These are phyloP conservation scores for Spongospora subterranea DNA, from an alignment of 208 protist species.

Conservation along the genomic window DNA sequence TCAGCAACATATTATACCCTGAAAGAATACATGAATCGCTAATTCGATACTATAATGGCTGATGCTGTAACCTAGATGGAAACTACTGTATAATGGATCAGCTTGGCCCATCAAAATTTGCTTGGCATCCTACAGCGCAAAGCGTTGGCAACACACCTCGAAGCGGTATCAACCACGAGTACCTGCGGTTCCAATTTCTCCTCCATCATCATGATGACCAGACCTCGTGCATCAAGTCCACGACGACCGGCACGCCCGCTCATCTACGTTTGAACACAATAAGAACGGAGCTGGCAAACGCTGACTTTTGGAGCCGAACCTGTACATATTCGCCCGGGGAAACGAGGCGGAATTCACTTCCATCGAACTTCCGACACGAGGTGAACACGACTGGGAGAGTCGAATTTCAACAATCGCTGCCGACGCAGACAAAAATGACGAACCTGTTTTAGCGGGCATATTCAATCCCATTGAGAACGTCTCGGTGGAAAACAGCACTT, in stretches of 20 bases:
- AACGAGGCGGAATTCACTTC: slow-evolving; percentile 90
- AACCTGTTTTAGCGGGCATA: slow-evolving; percentile 91
- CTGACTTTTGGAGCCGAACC: neutral
- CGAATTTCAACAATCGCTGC: neutral
- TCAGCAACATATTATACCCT: slow-evolving; percentile 99
- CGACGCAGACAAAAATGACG: neutral
- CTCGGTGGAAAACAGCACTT: slow-evolving; percentile 97
- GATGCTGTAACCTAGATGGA: slow-evolving; percentile 84
- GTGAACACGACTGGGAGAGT: slow-evolving; percentile 92
- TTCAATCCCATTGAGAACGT: slow-evolving; percentile 99
- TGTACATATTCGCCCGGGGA: slow-evolving; percentile 96
- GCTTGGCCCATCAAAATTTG: slow-evolving; percentile 66
- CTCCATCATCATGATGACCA: slow-evolving; percentile 97
- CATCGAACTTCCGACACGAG: slow-evolving; percentile 97
- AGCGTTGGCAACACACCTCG: too few relatives aligned
- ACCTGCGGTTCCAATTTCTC: slow-evolving; percentile 93
- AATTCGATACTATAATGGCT: neutral
- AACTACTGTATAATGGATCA: slow-evolving; percentile 90
- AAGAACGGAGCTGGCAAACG: neutral
- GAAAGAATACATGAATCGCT: neutral
- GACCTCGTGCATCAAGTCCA: slow-evolving; percentile 96
- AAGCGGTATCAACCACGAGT: too few relatives aligned
- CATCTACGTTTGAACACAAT: slow-evolving; percentile 94
- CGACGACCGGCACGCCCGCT: slow-evolving; percentile 98
- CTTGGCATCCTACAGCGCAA: too few relatives aligned